These are phyloP conservation scores for Carex cristatella DNA, from an alignment of 176 grass and related monocot genomes.

Conservation along the genomic window DNA sequence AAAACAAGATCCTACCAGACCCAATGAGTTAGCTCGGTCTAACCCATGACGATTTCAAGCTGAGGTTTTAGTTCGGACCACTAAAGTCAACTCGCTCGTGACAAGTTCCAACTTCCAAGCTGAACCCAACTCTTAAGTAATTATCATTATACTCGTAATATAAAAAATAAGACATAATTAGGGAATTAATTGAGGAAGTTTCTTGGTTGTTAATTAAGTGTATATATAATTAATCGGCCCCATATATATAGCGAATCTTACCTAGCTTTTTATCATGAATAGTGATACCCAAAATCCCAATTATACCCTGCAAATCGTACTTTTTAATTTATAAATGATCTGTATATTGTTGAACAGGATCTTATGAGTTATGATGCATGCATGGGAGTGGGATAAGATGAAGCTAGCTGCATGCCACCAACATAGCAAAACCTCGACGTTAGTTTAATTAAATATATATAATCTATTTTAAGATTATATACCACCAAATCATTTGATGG, in stretches of 20 bases:
- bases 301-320: neutral
- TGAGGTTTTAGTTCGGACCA: too few relatives aligned
- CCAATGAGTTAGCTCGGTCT: too few relatives aligned
- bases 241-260: neutral
- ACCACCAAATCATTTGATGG: too few relatives aligned
- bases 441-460: too few relatives aligned
- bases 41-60: too few relatives aligned
- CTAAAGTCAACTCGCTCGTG: too few relatives aligned
- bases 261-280: neutral
- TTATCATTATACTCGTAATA: neutral
- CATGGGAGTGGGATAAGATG: neutral
- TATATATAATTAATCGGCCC: neutral
- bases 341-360: neutral
- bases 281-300: neutral
- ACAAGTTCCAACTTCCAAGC: too few relatives aligned
- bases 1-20: too few relatives aligned
- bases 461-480: too few relatives aligned
- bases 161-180: neutral
- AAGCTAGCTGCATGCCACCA: too few relatives aligned
- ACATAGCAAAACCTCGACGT: too few relatives aligned
- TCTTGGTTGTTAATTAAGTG: neutral
- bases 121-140: too few relatives aligned
- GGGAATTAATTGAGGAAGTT: neutral
- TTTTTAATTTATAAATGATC: neutral
- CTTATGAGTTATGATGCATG: neutral